Evolutionary conservation across 495 filamentous ascomycete species (phyloP), one percentile per base, ranked within the genome.

Genomic region (Podospora pseudopauciseta): DNA sequence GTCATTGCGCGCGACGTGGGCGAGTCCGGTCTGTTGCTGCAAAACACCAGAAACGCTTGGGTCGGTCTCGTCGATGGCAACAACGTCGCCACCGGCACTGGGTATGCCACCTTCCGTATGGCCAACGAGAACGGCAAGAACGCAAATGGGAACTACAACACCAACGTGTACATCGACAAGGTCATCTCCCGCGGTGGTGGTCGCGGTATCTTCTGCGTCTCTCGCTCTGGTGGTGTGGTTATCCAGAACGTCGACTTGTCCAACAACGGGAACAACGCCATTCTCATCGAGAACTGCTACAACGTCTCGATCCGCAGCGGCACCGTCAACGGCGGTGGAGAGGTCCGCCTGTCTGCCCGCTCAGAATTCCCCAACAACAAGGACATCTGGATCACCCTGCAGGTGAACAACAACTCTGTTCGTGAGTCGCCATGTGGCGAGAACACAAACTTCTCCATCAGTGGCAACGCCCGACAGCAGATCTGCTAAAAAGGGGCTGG

Each of bases 231-330:
- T 3, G 81, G 72, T 23, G 80, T 68, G 3, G 74, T 73, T 0
- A 83, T 83, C 53, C 64, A 69, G 26, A 64, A 63, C 49, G 70
- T 82, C 30, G 80, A 82, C 66, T 72, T 83, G 26, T 72, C 79
- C 5, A 70, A 70, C 68, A 83, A 82, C 67, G 81, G 79, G 5
- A 82, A 82, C 66, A 83, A 83, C 54, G 78, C 81, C 28, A 78
- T 83, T 28, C 74, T 83, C 57, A 80, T 83, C 39, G 81, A 83
- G 73, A 83, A 83, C 66, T 82, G 81, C 74, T 83, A 83, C 68
- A 80, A 80, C 49, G 60, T 83, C 7, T 66, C 63, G 1, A 83
- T 83, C 70, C 68, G 67, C 5, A 70, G 78, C n/a, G 81, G 81
- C 0, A 82, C 73, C 4, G 79, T 83, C 55, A 70, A 75, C 4